phyloP scores from a whole-genome alignment of 225 moss, liverwort and hornwort species.

The Climacium dendroides region DNA sequence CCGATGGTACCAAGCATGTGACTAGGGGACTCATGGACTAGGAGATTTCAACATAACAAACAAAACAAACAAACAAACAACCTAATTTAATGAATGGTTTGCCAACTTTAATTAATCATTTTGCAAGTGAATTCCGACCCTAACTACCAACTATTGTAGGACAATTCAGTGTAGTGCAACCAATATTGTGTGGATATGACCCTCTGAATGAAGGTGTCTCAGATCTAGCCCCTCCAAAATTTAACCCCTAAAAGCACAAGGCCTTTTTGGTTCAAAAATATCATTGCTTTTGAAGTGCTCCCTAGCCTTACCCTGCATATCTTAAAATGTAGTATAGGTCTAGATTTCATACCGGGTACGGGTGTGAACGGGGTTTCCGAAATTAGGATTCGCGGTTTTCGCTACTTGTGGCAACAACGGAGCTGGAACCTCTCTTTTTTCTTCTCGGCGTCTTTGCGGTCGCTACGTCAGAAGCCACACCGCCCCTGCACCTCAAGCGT shows the following conservation, averaged over 20 bases:
- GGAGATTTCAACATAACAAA: too few relatives aligned
- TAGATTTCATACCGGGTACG: not conserved
- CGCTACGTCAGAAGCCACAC: not conserved
- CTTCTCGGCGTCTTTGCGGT: not conserved
- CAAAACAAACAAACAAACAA: too few relatives aligned
- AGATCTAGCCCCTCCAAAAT: too few relatives aligned
- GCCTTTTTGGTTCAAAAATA: too few relatives aligned
- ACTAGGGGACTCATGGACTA: too few relatives aligned
- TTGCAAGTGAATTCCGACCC: accelerated
- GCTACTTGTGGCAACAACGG: not conserved
- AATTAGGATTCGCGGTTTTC: not conserved
- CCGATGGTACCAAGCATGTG: too few relatives aligned
- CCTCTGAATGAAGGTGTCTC: too few relatives aligned
- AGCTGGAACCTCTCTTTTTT: not conserved
- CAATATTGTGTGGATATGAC: not conserved
- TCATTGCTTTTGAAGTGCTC: too few relatives aligned
- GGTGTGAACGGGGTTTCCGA: not conserved
- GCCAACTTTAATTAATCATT: not conserved
- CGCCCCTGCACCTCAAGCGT: not conserved
- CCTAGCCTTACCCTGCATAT: not conserved
- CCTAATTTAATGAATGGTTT: too few relatives aligned
- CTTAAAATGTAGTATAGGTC: accelerated
- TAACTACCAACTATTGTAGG: accelerated
- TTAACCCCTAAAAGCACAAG: too few relatives aligned
- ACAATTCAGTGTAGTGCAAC: not conserved